Evolutionary conservation across 1,284 basidiomycete genomes (phyloP).

Genomic region (Moesziomyces globuligerus): DNA sequence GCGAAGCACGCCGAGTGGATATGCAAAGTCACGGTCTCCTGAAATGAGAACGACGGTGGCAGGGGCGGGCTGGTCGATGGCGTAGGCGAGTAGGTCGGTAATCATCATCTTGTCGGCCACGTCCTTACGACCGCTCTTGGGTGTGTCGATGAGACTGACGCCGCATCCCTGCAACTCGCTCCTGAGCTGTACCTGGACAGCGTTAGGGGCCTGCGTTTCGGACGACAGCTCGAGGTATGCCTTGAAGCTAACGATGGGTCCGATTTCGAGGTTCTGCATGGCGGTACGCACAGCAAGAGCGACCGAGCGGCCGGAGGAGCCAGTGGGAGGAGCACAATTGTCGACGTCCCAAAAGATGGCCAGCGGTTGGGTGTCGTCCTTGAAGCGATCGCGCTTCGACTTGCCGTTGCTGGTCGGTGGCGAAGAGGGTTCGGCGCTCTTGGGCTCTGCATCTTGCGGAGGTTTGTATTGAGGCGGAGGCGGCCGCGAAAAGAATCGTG

Average conservation of each 20-base stretch:
- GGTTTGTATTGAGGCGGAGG: neutral
- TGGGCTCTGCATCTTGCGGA: constrained; percentile 3
- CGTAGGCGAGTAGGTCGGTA: constrained; percentile 58
- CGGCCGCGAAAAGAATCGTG: constrained; percentile 8
- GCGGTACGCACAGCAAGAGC: constrained; percentile 50
- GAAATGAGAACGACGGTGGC: constrained; percentile 59
- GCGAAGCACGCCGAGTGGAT: constrained; percentile 56
- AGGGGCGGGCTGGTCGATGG: constrained; percentile 58
- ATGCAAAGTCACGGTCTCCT: constrained; percentile 62
- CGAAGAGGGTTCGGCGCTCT: constrained; percentile 14
- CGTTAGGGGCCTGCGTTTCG: constrained; percentile 43
- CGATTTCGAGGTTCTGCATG: constrained; percentile 40
- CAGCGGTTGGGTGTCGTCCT: constrained; percentile 38
- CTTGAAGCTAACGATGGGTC: constrained; percentile 60
- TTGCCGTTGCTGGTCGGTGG: constrained; percentile 10
- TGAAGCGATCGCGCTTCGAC: constrained; percentile 27
- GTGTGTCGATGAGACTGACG: constrained; percentile 60
- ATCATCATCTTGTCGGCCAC: constrained; percentile 65
- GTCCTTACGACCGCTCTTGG: constrained; percentile 60
- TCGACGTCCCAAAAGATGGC: constrained; percentile 63
- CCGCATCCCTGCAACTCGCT: constrained; percentile 63
- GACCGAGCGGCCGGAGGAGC: constrained; percentile 54
- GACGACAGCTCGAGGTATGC: constrained; percentile 59
- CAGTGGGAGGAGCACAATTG: constrained; percentile 59
- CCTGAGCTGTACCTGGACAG: constrained; percentile 48